Conservation (phyloP, 106 monocot genomes). For the Chionographis japonica region DNA sequence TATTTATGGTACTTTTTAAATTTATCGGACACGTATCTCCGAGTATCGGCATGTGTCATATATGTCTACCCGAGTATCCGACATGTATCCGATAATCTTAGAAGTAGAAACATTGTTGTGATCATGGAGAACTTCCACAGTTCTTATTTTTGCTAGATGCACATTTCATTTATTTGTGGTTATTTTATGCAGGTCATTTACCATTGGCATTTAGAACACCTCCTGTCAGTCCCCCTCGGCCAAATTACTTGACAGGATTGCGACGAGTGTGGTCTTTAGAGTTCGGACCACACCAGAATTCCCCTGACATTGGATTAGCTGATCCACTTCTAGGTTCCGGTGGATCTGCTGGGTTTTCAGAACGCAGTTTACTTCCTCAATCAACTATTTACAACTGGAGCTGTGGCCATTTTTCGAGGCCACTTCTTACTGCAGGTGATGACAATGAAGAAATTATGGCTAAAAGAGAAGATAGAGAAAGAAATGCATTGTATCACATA, state of each 20-base stretch:
- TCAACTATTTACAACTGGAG: slow-evolving; percentile 96
- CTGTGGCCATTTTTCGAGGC: slow-evolving; percentile 97
- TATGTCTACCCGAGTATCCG: too few species aligned
- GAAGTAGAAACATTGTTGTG: background rate
- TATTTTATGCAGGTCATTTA: slow-evolving; percentile 54
- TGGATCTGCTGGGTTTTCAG: slow-evolving; percentile 40
- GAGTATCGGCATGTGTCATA: too few species aligned
- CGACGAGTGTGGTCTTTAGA: slow-evolving; percentile 88
- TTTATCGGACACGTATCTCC: too few species aligned
- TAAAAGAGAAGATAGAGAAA: slow-evolving; percentile 74
- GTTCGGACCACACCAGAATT: slow-evolving; percentile 71
- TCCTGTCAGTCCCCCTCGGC: slow-evolving; percentile 89
- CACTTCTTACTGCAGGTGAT: slow-evolving; percentile 74
- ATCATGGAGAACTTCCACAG: background rate
- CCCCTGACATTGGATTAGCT: slow-evolving; percentile 76
- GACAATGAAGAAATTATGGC: slow-evolving; percentile 71
- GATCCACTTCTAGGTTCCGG: slow-evolving; percentile 60
- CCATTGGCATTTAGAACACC: slow-evolving; percentile 88
- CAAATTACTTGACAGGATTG: slow-evolving; percentile 73
- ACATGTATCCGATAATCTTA: background rate
- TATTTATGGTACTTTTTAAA: too few species aligned
- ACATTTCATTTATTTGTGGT: background rate
- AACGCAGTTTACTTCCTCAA: slow-evolving; percentile 78
- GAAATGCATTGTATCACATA: slow-evolving; percentile 69
- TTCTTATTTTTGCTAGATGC: background rate